phyloP scores from a whole-genome alignment of 345 rosid species.

The Excoecaria cochinchinensis region DNA sequence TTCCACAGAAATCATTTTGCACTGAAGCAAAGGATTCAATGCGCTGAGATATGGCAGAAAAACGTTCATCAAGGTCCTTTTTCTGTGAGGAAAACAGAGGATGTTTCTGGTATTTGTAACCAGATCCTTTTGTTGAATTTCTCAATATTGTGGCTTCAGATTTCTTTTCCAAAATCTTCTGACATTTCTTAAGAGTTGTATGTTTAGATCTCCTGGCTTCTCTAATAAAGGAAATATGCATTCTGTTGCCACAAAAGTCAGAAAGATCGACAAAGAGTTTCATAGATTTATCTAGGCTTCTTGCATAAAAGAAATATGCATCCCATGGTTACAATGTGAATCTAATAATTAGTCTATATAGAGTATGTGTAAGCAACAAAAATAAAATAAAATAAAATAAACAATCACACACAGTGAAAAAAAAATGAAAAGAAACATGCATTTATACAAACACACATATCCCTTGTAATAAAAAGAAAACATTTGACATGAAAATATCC shows the following conservation, averaged over 20 bases:
- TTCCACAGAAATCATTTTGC: constrained; percentile 52
- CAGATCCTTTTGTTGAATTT: constrained; percentile 27
- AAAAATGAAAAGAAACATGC: background rate
- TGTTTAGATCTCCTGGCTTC: constrained; percentile 62
- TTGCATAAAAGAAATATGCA: background rate
- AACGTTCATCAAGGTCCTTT: constrained; percentile 45
- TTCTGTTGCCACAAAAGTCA: constrained; percentile 42
- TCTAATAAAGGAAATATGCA: constrained; percentile 57
- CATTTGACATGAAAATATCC: too few species aligned
- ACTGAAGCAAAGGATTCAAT: constrained; percentile 59
- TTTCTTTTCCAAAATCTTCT: constrained; percentile 33
- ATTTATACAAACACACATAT: background rate
- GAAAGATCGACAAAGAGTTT: background rate
- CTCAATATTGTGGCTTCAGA: constrained; percentile 31
- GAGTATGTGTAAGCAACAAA: background rate
- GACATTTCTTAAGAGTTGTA: constrained; percentile 39
- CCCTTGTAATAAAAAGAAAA: background rate
- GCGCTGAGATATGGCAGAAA: constrained; percentile 50
- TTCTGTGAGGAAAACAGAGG: constrained; percentile 44
- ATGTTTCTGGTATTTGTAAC: constrained; percentile 28
- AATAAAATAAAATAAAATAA: background rate
- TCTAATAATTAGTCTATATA: background rate
- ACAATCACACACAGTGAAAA: background rate
- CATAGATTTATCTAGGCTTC: background rate
- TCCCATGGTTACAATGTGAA: background rate